Conservation (phyloP, 805 yeast genomes). For the Suhomyces sp. region DNA sequence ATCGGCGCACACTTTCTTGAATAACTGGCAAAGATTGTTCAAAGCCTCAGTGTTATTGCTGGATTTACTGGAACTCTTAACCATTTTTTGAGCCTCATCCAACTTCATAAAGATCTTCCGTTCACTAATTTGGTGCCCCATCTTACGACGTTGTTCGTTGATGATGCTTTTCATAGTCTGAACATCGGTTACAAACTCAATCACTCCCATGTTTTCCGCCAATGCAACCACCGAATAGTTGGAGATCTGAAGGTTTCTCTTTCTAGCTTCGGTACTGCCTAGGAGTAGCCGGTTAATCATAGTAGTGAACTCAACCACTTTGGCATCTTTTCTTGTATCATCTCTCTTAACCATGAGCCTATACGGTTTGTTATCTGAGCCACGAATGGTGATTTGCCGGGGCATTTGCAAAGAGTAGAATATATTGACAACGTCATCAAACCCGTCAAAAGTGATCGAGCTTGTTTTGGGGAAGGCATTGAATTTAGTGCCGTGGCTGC, state of each 20-base stretch:
- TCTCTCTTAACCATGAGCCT: slow-evolving; percentile 82
- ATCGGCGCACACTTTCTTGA: slow-evolving; percentile 24
- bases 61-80: slow-evolving; percentile 14
- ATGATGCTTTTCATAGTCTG: slow-evolving; percentile 63
- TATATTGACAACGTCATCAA: slow-evolving; percentile 67
- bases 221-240: slow-evolving; percentile 89
- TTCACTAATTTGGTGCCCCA: slow-evolving; percentile 19
- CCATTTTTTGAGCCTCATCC: slow-evolving; percentile 22
- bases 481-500: slow-evolving; percentile 31
- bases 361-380: slow-evolving; percentile 74
- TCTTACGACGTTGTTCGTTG: slow-evolving; percentile 18
- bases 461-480: slow-evolving; percentile 46
- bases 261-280: slow-evolving; percentile 67
- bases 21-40: slow-evolving; percentile 19
- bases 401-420: slow-evolving; percentile 87
- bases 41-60: slow-evolving; percentile 11
- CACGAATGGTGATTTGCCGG: slow-evolving; percentile 67
- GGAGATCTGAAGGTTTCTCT: slow-evolving; percentile 65
- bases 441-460: slow-evolving; percentile 50
- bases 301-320: slow-evolving; percentile 86
- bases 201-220: slow-evolving; percentile 81
- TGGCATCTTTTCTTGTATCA: slow-evolving; percentile 93
- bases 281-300: slow-evolving; percentile 74
- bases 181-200: slow-evolving; percentile 84
- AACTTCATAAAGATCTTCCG: slow-evolving; percentile 23